phyloP scores from a whole-genome alignment of 2,329 filamentous ascomycete species.

The Fusarium cicatricum region DNA sequence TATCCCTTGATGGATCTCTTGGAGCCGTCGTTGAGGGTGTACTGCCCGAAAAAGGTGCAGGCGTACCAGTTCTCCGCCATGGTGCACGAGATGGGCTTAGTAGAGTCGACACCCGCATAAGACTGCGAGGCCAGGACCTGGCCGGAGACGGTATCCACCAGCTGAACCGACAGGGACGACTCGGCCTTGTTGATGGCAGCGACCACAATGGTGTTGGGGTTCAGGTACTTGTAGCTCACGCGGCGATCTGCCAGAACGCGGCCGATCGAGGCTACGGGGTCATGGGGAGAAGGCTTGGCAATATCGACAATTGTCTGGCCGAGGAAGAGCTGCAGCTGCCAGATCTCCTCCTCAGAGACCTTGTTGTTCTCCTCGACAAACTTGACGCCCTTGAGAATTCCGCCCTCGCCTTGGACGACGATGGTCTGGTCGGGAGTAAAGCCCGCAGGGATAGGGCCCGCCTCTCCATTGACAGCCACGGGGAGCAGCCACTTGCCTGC shows the following conservation, averaged over 20 bases:
- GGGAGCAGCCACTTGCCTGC: constrained; percentile 63
- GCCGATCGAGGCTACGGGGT: constrained; percentile 93
- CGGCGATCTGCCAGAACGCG: constrained; percentile 89
- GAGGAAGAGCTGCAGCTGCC: constrained; percentile 75
- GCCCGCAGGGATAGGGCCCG: constrained; percentile 55
- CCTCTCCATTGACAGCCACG: constrained; percentile 58
- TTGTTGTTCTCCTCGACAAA: constrained; percentile 55
- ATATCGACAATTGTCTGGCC: constrained; percentile 75
- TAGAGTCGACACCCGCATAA: constrained; percentile 77
- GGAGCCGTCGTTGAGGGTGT: constrained; percentile 62
- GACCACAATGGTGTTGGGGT: constrained; percentile 83
- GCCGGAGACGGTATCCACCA: constrained; percentile 88
- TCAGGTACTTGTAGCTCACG: constrained; percentile 98
- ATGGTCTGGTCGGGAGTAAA: constrained; percentile 62
- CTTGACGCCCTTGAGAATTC: constrained; percentile 63
- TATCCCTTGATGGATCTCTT: constrained; percentile 78
- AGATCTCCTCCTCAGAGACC: constrained; percentile 61
- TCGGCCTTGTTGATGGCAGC: constrained; percentile 69
- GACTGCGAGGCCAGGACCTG: constrained; percentile 76
- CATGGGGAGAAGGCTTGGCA: constrained; percentile 74
- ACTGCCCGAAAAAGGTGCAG: constrained; percentile 78
- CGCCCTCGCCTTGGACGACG: constrained; percentile 59
- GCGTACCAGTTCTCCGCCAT: constrained; percentile 96
- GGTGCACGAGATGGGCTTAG: constrained; percentile 76
- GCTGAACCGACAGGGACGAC: constrained; percentile 73